These are phyloP conservation scores for Sarcodon aspratus DNA, from an alignment of 768 basidiomycete species.

Conservation along the genomic window DNA sequence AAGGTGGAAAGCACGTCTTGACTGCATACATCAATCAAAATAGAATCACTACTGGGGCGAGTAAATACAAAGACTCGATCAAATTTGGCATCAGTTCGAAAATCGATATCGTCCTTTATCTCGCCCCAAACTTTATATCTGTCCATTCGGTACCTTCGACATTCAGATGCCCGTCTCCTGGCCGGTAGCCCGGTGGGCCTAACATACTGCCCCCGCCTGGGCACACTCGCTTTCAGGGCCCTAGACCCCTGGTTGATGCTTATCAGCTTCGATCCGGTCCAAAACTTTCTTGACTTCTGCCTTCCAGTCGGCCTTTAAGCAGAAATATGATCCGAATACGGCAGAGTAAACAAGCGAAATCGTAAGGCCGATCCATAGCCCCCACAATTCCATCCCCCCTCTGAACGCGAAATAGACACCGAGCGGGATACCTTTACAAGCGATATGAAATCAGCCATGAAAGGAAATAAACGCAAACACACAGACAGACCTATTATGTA, in stretches of 20 bases:
- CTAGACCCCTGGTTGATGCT: slow-evolving; percentile 11
- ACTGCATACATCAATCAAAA: too few relatives aligned
- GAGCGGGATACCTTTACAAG: slow-evolving; percentile 55
- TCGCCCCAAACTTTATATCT: too few relatives aligned
- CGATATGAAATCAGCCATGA: background rate
- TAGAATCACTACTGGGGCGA: too few relatives aligned
- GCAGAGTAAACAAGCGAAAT: slow-evolving; percentile 50
- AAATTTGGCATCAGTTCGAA: too few relatives aligned
- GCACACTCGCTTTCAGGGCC: too few relatives aligned
- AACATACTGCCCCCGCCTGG: too few relatives aligned
- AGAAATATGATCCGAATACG: slow-evolving; percentile 39
- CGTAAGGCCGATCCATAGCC: slow-evolving; percentile 82
- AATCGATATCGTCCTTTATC: too few relatives aligned
- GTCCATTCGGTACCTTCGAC: too few relatives aligned
- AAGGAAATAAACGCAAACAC: background rate
- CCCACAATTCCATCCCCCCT: slow-evolving; percentile 42
- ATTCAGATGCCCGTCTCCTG: too few relatives aligned
- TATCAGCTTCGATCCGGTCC: slow-evolving; percentile 38
- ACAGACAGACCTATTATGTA: slow-evolving; percentile 50
- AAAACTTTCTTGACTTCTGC: slow-evolving; percentile 53
- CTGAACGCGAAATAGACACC: slow-evolving; percentile 72
- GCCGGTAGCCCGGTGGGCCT: too few relatives aligned
- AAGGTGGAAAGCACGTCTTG: too few relatives aligned
- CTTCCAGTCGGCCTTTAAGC: slow-evolving; percentile 56
- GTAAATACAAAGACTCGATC: too few relatives aligned